A percentile compares a stretch with the other conserved stretches of the same genome.
phyloP scores from a whole-genome alignment of 2,329 filamentous ascomycete species.

The Ophiocordyceps camponoti-rufipedis region DNA sequence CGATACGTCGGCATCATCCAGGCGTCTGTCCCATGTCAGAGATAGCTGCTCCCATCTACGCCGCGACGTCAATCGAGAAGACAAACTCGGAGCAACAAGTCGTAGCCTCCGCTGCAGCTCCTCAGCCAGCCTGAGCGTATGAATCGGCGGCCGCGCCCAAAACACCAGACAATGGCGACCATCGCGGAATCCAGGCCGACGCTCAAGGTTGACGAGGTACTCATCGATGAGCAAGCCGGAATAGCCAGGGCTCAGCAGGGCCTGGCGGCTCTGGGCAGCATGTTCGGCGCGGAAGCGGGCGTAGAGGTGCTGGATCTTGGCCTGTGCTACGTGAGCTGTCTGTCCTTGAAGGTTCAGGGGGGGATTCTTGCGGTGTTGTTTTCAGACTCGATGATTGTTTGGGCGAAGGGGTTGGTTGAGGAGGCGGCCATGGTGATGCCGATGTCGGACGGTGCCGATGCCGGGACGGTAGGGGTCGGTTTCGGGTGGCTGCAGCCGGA shows the following conservation, averaged over 20 bases:
- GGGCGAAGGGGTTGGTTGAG: constrained; percentile 58
- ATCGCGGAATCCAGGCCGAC: constrained; percentile 55
- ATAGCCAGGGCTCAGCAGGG: constrained; percentile 53
- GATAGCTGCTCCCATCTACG: no score
- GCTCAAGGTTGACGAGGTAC: constrained; percentile 51
- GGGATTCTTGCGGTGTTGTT: constrained; percentile 41
- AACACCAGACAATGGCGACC: constrained; percentile 68
- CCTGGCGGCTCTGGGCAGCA: constrained; percentile 57
- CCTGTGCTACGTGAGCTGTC: constrained; percentile 18
- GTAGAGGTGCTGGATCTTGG: constrained; percentile 55
- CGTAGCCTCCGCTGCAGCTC: constrained; percentile 50
- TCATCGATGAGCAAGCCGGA: constrained; percentile 57
- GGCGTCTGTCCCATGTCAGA: constrained; percentile 31
- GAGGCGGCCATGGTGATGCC: constrained; percentile 25
- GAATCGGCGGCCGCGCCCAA: constrained; percentile 67
- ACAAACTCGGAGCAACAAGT: constrained; percentile 40
- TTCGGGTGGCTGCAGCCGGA: not conserved
- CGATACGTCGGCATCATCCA: constrained; percentile 71
- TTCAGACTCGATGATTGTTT: constrained; percentile 49
- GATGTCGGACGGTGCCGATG: constrained; percentile 8
- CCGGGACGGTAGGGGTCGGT: not conserved
- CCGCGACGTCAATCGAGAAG: no score
- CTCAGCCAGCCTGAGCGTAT: constrained; percentile 48
- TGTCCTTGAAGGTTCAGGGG: not conserved
- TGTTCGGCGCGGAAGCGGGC: constrained; percentile 53